These are phyloP conservation scores for Crocinoboletus sp. DNA, from an alignment of 1,284 basidiomycete species.

Conservation along the genomic window DNA sequence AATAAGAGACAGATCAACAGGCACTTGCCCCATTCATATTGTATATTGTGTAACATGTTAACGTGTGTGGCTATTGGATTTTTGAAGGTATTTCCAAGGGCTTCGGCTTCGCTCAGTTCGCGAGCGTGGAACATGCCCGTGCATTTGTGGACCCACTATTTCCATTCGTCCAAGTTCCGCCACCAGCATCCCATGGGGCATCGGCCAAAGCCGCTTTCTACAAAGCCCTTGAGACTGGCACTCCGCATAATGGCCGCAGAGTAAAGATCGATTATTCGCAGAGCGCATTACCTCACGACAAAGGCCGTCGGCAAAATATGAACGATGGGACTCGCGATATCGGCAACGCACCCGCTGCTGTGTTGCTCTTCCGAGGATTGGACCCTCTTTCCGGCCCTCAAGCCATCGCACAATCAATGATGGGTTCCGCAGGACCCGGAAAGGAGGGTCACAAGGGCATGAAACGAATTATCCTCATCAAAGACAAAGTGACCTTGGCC, in stretches of 20 bases:
- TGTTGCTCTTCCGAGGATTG: conserved; percentile 83
- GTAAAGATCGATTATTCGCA: conserved; percentile 92
- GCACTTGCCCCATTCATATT: conserved; percentile 82
- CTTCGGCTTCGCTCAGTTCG: conserved; percentile 93
- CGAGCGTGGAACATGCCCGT: conserved; percentile 75
- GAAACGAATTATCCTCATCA: conserved; percentile 80
- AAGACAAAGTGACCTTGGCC: conserved; percentile 77
- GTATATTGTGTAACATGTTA: conserved; percentile 61
- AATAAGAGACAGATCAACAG: conserved; percentile 89
- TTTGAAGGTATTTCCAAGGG: conserved; percentile 84
- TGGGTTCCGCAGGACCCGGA: conserved; percentile 58
- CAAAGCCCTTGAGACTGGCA: conserved; percentile 61
- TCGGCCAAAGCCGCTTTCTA: conserved; percentile 64
- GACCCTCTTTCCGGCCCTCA: conserved; percentile 84
- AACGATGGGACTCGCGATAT: conserved; percentile 96
- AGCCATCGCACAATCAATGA: conserved; percentile 77
- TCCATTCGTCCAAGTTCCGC: conserved; percentile 81
- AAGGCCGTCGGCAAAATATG: conserved; percentile 54
- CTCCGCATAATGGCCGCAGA: conserved; percentile 65
- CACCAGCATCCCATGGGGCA: conserved; percentile 75
- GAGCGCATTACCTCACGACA: conserved; percentile 66
- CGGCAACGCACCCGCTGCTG: conserved; percentile 72
- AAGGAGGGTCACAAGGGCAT: conserved; percentile 79
- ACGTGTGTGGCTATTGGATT: conserved; percentile 59
- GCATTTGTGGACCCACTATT: conserved; percentile 85